Percentiles rank a stretch among this genome's conserved stretches.
Evolutionary conservation across 2,329 filamentous ascomycete species (phyloP).

Genomic region (Colletotrichum sp.): DNA sequence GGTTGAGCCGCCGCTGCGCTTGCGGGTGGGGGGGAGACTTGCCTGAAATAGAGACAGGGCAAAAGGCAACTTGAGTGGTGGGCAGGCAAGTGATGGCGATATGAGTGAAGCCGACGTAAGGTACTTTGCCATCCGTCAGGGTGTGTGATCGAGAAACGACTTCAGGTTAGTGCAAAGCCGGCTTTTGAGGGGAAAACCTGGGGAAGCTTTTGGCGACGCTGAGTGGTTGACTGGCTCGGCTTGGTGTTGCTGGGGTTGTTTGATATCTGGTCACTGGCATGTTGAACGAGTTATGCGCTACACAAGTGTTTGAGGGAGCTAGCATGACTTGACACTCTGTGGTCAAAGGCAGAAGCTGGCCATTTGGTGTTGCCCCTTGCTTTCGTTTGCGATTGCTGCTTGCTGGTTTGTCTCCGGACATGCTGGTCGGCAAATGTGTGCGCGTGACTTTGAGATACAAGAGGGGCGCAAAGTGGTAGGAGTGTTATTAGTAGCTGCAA

Average conservation of each 20-base stretch:
- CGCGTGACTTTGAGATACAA: background rate
- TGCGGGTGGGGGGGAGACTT: background rate
- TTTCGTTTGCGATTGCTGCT: background rate
- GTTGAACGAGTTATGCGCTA: background rate
- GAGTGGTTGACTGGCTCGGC: background rate
- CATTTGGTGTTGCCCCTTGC: background rate
- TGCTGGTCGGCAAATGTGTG: background rate
- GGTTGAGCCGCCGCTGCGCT: background rate
- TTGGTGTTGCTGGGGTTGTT: background rate
- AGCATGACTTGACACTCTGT: background rate
- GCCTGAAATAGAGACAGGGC: background rate
- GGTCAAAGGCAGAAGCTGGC: background rate
- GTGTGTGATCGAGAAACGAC: background rate
- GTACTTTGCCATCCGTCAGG: background rate
- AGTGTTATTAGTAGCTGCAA: background rate
- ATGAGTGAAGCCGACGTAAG: background rate
- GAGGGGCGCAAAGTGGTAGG: background rate
- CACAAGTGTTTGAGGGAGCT: background rate
- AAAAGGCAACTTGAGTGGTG: background rate
- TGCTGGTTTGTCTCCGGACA: background rate
- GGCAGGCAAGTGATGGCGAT: background rate
- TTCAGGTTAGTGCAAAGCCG: background rate
- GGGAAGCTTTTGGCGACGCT: conserved; percentile 2
- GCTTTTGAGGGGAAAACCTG: conserved; percentile 10
- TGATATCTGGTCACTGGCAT: background rate